Base-by-base conservation (phyloP, 2,329 filamentous ascomycete genomes). In the Pseudomassariella vexata region DNA sequence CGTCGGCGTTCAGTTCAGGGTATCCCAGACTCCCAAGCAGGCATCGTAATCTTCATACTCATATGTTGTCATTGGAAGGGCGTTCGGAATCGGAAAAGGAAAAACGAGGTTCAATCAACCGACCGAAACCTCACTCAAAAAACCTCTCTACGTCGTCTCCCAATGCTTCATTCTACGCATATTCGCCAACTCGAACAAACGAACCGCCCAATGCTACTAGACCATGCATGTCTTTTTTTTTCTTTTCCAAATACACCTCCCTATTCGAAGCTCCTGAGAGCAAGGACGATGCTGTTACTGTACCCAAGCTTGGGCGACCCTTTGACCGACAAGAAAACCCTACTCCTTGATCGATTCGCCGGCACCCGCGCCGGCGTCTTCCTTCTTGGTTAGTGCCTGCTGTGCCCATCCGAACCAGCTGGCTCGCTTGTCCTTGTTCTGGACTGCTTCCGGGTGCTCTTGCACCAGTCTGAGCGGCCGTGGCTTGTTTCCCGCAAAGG, bases 401-500 rank as follows among this genome's bases (percentile, higher is more conserved):
- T 40, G 40, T 17, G 66, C 64, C 75, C 76, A 80, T 9, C 75
- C 75, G 36, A 80, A 70, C 79, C 79, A 82, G 55, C 76, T 82
- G 14, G 67, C 64, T 28, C 79, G 64, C 63, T 81, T 82, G 48
- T 70, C 72, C 33, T 60, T 53, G 19, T 51, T 56, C 32, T 65
- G 57, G 14, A 56, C 54, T 46, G 68, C 66, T 30, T 75, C 73
- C 15, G 61, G 56, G 44, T 82, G 82, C 62, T 94, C 86, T 59
- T 92, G 85, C 28, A 96, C 88, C 19, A 98, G 70, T 11, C 90
- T 74, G 43, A 98, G 65, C 6, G 90, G 90, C 21, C 89, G 75
- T 37, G 94, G 79, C 59, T 92, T 92, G 50, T 80, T 82, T 26
- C 77, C 77, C 4, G 73, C 74, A 35, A 74, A 76, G 2, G 71